Evolutionary conservation across 2,329 filamentous ascomycete genomes (phyloP), one percentile per base, ranked within the genome.

Genomic region (Ophiostoma angusticollis): DNA sequence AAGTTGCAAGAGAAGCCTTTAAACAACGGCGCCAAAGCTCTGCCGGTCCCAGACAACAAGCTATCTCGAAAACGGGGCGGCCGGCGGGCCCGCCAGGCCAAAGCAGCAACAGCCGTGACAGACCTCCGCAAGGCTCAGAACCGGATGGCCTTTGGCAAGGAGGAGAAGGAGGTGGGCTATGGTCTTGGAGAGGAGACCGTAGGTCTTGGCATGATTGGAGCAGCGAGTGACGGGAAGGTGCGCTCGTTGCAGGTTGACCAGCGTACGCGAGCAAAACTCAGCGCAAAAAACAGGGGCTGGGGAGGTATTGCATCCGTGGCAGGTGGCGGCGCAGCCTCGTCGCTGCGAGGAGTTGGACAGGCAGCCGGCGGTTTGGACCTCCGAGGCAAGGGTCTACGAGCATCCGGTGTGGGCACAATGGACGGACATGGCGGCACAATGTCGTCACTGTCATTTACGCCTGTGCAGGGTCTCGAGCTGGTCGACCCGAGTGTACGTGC

Each of bases 41-140:
- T 96, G 0, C 89, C 89, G 1, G 84, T 84, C 0, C 91, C 91
- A 0, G 91, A 96, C 54, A 91, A 98, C 60, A 98, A 96, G 58
- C 91, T 86, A 1, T 78, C 84, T 1, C 72, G 87, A 24, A 98
- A 98, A 59, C 82, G 91, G 47, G 91, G 91, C 58, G 91, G 91
- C 37, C 71, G 89, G 40, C 72, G 86, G 48, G 91, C 87, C 11
- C 70, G 91, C 41, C 94, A 94, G 59, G 89, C 89, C 44, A 98
- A 98, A 70, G 91, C 94, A 59, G 87, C 89, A 4, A 84, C 84
- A 6, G 89, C 91, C 44, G 93, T 95, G 85, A 98, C 91, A 0
- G 91, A 98, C 40, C 67, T 98, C 22, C 79, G 87, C 48, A 95
- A 96, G 59, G 86, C 86, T 5, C 91, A 96, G 61, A 98, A 98